phyloP scores from a whole-genome alignment of 768 basidiomycete species.

The Xerocomus spinulosus region DNA sequence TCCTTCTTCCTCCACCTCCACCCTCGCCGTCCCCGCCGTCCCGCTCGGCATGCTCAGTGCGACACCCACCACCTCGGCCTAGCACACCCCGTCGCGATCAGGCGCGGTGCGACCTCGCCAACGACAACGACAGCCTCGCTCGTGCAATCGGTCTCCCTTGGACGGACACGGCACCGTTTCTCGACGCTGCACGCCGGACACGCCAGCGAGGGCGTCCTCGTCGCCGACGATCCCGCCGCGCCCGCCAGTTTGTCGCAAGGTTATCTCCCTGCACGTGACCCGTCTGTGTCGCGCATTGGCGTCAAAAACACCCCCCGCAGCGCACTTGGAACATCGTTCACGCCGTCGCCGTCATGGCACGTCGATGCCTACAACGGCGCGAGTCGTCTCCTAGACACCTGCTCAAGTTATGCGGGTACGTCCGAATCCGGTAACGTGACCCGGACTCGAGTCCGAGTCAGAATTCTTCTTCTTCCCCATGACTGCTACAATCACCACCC shows the following conservation, averaged over 20 bases:
- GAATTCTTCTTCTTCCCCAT: conserved; percentile 2
- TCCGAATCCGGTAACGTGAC: conserved; percentile 20
- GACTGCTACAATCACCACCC: conserved; percentile 41
- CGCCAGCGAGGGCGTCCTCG: conserved; percentile 1
- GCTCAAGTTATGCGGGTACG: not conserved
- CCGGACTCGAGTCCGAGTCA: conserved; percentile 12
- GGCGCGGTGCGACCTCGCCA: conserved; percentile 1
- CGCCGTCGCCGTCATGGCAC: conserved; percentile 5
- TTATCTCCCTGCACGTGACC: conserved; percentile 28
- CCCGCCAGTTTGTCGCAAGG: conserved; percentile 6
- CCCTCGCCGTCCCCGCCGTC: not conserved
- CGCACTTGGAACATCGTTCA: too few relatives aligned
- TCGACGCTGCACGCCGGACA: conserved; percentile 3
- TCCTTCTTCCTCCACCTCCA: not conserved
- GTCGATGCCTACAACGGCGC: not conserved
- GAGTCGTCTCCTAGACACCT: not conserved
- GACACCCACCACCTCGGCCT: not conserved
- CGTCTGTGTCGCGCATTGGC: conserved; percentile 6
- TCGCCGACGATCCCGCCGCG: conserved; percentile 12
- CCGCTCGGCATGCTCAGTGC: not conserved
- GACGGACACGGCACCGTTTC: not conserved
- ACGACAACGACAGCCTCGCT: not conserved
- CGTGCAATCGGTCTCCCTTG: conserved; percentile 2
- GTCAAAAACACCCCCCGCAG: too few relatives aligned
- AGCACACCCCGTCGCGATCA: conserved; percentile 16